Base-by-base conservation (phyloP, 129 eudicot species). In the Arctium minus region DNA sequence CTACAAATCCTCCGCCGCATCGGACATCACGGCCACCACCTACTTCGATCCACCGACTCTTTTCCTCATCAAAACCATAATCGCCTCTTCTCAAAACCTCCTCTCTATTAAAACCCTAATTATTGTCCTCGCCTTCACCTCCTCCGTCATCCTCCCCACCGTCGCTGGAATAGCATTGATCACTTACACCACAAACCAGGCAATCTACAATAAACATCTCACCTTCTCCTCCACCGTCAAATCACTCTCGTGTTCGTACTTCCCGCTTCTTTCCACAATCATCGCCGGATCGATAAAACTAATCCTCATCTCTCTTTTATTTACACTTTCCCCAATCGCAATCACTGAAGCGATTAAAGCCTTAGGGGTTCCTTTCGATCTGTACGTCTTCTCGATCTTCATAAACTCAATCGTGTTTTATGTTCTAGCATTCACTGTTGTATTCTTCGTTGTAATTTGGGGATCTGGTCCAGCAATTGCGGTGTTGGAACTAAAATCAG, bases 21-120 rank as follows among this genome's bases (percentile, higher is more conserved):
- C 87, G 39, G 75, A 83, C 2, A 65, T 90, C 29, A 70, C 81
- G 86, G 79, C 89, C 70, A 80, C 85, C 73, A 81, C 87, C 85
- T 87, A 80, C 80, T 70, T 83, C 53, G 18, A 60, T 29, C 74
- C 81, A 17, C 69, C 29, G 56, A 33, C 33, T 44, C 50, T 76
- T 60, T 1, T 70, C 35, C 46, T 37, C 44, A 4, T 70, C 36
- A 6, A 22, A 74, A 9, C 78, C 78, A 74, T 7, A 29, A 31
- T 15, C 4, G 17, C 35, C 68, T 62, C 35, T 62, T 27, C 67
- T 44, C 15, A 42, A n/a, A 15, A 37, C 33, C 5, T 42, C 33
- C 56, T 70, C 42, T 64, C 69, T n/a, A 3, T 75, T 38, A 82
- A 50, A 80, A 53, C 78, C 39, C 37, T 80, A 36, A 29, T 38